Conservation (phyloP, 345 rosid genomes). For the Syzygium jambos region DNA sequence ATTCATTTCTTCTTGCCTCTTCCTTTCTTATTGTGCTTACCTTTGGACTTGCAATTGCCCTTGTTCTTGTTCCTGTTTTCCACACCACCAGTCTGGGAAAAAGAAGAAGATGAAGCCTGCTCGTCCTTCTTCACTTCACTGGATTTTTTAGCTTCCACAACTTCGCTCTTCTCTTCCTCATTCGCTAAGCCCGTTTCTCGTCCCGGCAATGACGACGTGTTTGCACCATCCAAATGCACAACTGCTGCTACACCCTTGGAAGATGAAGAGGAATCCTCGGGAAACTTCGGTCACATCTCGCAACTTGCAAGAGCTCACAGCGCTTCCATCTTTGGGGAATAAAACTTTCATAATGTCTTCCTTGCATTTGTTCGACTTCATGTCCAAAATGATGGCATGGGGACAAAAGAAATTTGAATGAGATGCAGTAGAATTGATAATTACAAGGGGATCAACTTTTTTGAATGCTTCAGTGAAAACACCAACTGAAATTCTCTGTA, state of each 20-base stretch:
- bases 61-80: background rate
- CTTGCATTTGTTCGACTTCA: conserved; percentile 9
- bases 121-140: background rate
- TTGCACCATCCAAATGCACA: background rate
- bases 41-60: background rate
- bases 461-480: conserved; percentile 18
- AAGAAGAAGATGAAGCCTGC: background rate
- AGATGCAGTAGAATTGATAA: conserved; percentile 5
- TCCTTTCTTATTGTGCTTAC: background rate
- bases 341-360: conserved; percentile 10
- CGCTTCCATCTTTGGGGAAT: conserved; percentile 6
- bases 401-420: background rate
- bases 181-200: background rate
- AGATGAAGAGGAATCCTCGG: background rate
- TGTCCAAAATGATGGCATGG: conserved; percentile 18
- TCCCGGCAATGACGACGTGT: background rate
- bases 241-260: background rate
- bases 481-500: background rate
- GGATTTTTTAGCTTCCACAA: background rate
- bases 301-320: background rate
- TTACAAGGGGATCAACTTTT: conserved; percentile 16
- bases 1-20: background rate
- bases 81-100: background rate
- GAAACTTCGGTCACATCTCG: background rate
- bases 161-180: background rate